Conservation (phyloP, 1,284 basidiomycete genomes). For the Fistulina hepatica region DNA sequence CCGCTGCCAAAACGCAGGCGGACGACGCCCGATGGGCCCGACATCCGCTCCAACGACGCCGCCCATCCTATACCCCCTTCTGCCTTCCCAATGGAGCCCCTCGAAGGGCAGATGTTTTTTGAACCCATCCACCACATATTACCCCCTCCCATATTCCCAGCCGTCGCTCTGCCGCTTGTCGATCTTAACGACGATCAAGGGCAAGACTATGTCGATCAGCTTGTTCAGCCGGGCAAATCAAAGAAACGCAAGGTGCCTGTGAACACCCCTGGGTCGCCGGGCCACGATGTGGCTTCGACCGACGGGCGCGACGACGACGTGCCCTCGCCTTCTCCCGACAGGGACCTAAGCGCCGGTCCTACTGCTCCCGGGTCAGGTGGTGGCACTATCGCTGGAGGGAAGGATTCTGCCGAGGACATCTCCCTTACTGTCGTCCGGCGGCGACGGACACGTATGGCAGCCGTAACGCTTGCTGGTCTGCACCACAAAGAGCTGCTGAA, state of each 20-base stretch:
- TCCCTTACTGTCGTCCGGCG: conserved; percentile 11
- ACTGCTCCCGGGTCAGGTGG: too few species aligned
- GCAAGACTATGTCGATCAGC: conserved; percentile 52
- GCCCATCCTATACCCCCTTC: conserved; percentile 30
- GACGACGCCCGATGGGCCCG: conserved; percentile 19
- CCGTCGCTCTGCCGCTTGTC: conserved; percentile 18
- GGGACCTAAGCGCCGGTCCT: conserved; percentile 2
- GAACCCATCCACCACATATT: conserved; percentile 17
- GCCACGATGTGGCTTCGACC: conserved; percentile 26
- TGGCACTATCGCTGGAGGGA: too few species aligned
- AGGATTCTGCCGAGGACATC: too few species aligned
- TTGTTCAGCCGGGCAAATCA: conserved; percentile 67
- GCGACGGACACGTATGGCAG: conserved; percentile 23
- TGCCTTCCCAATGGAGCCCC: conserved; percentile 52
- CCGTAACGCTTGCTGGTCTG: conserved; percentile 54
- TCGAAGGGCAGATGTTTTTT: conserved; percentile 35
- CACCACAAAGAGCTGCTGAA: conserved; percentile 65
- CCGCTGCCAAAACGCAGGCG: conserved; percentile 67
- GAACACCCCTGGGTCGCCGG: conserved; percentile 27
- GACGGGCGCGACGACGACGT: conserved; percentile 29
- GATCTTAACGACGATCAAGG: conserved; percentile 42
- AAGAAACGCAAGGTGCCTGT: conserved; percentile 76
- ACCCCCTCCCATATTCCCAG: conserved; percentile 14
- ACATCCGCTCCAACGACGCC: conserved; percentile 10
- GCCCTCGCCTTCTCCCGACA: conserved; percentile 12